Conservation (phyloP, 106 monocot genomes). For the Apostasia ramifera region DNA sequence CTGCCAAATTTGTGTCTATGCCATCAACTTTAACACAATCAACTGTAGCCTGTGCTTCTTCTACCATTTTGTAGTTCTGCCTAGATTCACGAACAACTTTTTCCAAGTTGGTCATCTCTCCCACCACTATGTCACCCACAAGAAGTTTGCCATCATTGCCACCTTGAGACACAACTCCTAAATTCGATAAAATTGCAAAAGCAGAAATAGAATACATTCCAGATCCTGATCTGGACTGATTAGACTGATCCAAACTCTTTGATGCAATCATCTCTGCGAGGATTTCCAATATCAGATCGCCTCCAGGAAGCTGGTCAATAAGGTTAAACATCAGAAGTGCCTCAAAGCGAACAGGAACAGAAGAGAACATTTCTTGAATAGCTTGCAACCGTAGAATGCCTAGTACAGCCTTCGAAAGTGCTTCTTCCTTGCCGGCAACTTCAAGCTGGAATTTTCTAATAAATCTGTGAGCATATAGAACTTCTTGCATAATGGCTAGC, state of each 20-base stretch:
- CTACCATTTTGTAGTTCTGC: slow-evolving; percentile 67
- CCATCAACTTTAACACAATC: slow-evolving; percentile 93
- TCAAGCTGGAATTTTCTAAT: slow-evolving; percentile 59
- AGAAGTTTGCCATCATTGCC: slow-evolving; percentile 46
- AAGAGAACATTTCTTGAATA: slow-evolving; percentile 52
- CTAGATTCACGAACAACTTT: slow-evolving; percentile 59
- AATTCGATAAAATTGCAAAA: slow-evolving; percentile 53
- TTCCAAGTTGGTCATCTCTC: slow-evolving; percentile 61
- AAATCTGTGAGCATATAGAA: slow-evolving; percentile 71
- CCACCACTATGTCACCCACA: slow-evolving; percentile 89
- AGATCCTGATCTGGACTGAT: slow-evolving; percentile 16
- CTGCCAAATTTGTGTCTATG: slow-evolving; percentile 82
- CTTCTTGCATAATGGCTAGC: slow-evolving; percentile 78
- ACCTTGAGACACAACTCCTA: slow-evolving; percentile 43
- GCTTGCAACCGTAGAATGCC: slow-evolving; percentile 87
- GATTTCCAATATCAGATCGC: slow-evolving; percentile 83
- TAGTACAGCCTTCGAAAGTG: slow-evolving; percentile 65
- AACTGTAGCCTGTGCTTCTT: slow-evolving; percentile 71
- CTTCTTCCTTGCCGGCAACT: slow-evolving; percentile 71
- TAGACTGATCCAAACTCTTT: slow-evolving; percentile 30
- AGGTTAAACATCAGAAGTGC: slow-evolving; percentile 90
- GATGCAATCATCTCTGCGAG: slow-evolving; percentile 47
- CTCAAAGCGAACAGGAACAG: slow-evolving; percentile 38
- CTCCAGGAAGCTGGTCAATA: slow-evolving; percentile 86
- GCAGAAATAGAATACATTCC: slow-evolving; percentile 72